These are phyloP conservation scores for Picochlorum sp. DNA, from an alignment of 139 green algal genomes.

Conservation along the genomic window DNA sequence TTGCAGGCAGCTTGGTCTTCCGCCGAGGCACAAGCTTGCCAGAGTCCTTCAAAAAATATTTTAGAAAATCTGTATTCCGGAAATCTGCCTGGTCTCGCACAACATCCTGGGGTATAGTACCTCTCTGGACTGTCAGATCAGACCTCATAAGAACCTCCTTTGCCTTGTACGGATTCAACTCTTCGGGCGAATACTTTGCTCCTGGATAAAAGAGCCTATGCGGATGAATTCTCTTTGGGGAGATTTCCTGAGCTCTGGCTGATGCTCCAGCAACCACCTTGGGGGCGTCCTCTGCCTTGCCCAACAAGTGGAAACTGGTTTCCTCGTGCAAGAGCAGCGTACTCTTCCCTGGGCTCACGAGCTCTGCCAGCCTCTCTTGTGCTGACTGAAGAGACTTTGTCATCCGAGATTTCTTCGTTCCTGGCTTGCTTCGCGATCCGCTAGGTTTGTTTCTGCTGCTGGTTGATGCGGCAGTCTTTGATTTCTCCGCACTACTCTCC, in stretches of 20 bases:
- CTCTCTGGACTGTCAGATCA: conserved; percentile 3
- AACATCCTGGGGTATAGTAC: neutral
- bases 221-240: conserved; percentile 28
- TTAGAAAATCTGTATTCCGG: conserved; percentile 26
- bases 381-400: conserved; percentile 4
- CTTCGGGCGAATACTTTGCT: conserved; percentile 20
- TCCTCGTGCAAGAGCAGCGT: neutral
- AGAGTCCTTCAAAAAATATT: conserved; percentile 17
- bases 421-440: neutral
- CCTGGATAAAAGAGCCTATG: conserved; percentile 30
- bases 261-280: conserved; percentile 2
- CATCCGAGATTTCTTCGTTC: neutral
- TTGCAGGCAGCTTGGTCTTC: conserved; percentile 18
- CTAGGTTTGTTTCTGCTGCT: conserved; percentile 2
- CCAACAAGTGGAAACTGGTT: conserved; percentile 17
- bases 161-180: conserved; percentile 27
- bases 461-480: neutral
- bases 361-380: conserved; percentile 3
- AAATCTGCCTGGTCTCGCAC: conserved; percentile 19
- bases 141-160: conserved; percentile 4
- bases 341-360: conserved; percentile 1
- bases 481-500: too few species aligned
- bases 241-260: conserved; percentile 15
- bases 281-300: conserved; percentile 23
- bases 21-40: conserved; percentile 19